phyloP scores from a whole-genome alignment of 768 basidiomycete genomes.

The Tricholoma sp. region DNA sequence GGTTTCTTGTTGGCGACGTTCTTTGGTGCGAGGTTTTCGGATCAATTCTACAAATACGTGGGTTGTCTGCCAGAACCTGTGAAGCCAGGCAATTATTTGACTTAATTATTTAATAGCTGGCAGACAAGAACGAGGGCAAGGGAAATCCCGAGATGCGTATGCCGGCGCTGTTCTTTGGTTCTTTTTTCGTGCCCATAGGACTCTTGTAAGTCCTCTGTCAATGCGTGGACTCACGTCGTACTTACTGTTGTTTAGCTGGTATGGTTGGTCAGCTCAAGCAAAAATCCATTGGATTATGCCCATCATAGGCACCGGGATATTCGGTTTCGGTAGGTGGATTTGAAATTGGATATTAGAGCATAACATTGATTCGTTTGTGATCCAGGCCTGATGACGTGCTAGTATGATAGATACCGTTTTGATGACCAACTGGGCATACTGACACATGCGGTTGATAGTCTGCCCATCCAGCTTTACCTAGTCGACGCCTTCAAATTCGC shows the following conservation, averaged over 20 bases:
- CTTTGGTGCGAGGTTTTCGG: slow-evolving; percentile 44
- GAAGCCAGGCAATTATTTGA: not conserved
- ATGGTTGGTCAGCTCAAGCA: slow-evolving; percentile 76
- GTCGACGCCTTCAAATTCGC: slow-evolving; percentile 69
- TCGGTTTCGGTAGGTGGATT: slow-evolving; percentile 42
- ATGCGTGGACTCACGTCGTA: slow-evolving; percentile 4
- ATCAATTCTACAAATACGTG: slow-evolving; percentile 28
- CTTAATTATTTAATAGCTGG: slow-evolving; percentile 29
- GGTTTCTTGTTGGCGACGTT: slow-evolving; percentile 48
- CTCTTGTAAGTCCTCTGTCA: slow-evolving; percentile 47
- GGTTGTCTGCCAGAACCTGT: not conserved
- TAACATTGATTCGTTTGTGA: not conserved
- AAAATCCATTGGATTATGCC: slow-evolving; percentile 74
- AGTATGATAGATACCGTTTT: slow-evolving; percentile 31
- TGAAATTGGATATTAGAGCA: not conserved
- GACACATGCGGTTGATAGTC: slow-evolving; percentile 28
- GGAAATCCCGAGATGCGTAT: slow-evolving; percentile 75
- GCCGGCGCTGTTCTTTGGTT: slow-evolving; percentile 67
- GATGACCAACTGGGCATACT: not conserved
- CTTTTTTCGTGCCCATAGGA: slow-evolving; percentile 65
- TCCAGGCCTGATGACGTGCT: slow-evolving; percentile 50
- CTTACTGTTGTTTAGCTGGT: slow-evolving; percentile 43
- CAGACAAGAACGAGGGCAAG: slow-evolving; percentile 50
- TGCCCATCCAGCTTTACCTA: slow-evolving; percentile 66
- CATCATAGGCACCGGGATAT: slow-evolving; percentile 57